phyloP scores from a whole-genome alignment of 1,284 basidiomycete species.

The Cystobasidium pallidum region DNA sequence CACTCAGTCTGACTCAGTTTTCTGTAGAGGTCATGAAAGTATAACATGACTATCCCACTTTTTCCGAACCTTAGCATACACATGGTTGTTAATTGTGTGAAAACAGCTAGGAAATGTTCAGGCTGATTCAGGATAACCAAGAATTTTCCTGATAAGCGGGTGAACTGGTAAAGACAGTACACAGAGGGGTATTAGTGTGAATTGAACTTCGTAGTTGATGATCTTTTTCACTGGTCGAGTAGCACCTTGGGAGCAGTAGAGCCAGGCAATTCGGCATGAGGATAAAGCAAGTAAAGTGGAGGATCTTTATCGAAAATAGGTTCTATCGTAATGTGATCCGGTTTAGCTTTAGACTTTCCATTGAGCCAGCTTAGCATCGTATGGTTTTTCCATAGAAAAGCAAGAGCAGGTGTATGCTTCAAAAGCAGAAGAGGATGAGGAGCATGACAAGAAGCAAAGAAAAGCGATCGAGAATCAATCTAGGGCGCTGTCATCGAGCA shows the following conservation, averaged over 20 bases:
- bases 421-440: neutral
- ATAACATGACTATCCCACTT: neutral
- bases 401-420: neutral
- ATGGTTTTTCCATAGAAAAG: neutral
- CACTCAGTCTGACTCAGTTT: too few relatives aligned
- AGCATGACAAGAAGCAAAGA: too few relatives aligned
- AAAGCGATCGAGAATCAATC: too few relatives aligned
- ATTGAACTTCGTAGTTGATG: neutral
- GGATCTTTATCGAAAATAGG: conserved; percentile 33
- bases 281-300: conserved; percentile 28
- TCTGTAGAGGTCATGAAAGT: too few relatives aligned
- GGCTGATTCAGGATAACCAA: conserved; percentile 27
- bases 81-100: conserved; percentile 21
- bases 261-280: conserved; percentile 25
- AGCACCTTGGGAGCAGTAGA: conserved; percentile 25
- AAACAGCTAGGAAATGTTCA: conserved; percentile 25
- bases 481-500: too few relatives aligned
- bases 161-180: neutral
- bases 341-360: neutral
- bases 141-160: conserved; percentile 27
- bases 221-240: too few relatives aligned
- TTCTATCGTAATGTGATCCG: conserved; percentile 27
- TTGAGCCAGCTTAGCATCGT: conserved; percentile 27
- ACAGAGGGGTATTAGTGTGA: neutral
- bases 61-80: neutral